These are phyloP conservation scores for Corylus heterophylla DNA, from an alignment of 306 rosid species.

Conservation along the genomic window DNA sequence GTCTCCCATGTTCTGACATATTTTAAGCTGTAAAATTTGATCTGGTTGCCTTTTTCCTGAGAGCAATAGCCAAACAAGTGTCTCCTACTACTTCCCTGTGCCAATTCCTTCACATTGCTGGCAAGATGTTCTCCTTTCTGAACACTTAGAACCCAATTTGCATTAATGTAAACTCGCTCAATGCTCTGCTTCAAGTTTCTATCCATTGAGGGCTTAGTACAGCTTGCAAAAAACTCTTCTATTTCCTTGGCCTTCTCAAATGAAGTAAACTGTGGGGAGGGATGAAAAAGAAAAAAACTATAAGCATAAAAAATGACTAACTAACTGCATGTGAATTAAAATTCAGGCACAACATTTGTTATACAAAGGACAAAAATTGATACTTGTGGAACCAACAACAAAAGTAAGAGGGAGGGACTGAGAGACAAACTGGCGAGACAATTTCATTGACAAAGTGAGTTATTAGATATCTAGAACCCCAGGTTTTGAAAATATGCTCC, in stretches of 20 bases:
- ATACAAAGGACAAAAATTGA: neutral
- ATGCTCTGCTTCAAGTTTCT: slow-evolving; percentile 93
- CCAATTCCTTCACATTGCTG: slow-evolving; percentile 53
- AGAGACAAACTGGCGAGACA: slow-evolving; percentile 76
- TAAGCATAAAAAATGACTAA: neutral
- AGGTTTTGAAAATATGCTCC: slow-evolving; percentile 58
- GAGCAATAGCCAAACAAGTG: neutral
- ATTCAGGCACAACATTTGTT: neutral
- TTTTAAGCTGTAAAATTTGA: neutral
- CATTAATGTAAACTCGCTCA: slow-evolving; percentile 68
- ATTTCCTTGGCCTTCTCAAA: slow-evolving; percentile 75
- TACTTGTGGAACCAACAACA: slow-evolving; percentile 6
- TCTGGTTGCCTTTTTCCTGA: neutral
- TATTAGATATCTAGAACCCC: slow-evolving; percentile 75
- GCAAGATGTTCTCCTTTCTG: slow-evolving; percentile 49
- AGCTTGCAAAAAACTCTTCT: slow-evolving; percentile 74
- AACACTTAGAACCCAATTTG: slow-evolving; percentile 70
- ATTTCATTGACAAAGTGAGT: slow-evolving; percentile 62
- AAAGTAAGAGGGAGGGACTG: neutral
- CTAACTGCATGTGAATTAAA: neutral
- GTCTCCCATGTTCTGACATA: no score
- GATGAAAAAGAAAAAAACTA: neutral
- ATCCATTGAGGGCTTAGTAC: slow-evolving; percentile 43
- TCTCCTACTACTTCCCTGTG: slow-evolving; percentile 35
- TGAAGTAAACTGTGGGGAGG: slow-evolving; percentile 70